These are phyloP conservation scores for Saturnispora serradocipensis DNA, from an alignment of 805 yeast genomes.

Conservation along the genomic window DNA sequence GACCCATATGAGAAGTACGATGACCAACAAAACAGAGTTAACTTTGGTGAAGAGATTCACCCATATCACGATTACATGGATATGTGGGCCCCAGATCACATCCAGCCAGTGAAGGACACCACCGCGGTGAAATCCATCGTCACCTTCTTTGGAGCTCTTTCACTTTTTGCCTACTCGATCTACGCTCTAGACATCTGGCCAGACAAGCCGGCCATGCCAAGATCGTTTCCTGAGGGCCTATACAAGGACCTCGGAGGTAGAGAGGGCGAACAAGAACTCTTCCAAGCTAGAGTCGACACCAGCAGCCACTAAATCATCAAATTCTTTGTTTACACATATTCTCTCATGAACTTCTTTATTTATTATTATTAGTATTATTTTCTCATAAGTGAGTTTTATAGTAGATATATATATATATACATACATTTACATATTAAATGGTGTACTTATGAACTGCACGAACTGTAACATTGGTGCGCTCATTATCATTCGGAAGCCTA, in stretches of 20 bases:
- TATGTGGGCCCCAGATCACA: constrained; percentile 81
- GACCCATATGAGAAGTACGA: constrained; percentile 69
- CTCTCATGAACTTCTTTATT: background rate
- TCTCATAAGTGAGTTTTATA: background rate
- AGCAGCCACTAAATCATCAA: background rate
- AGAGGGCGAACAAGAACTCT: constrained; percentile 34
- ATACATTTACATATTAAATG: too few species aligned
- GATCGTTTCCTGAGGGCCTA: constrained; percentile 72
- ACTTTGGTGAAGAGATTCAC: constrained; percentile 62
- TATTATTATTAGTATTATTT: background rate
- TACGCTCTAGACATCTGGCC: constrained; percentile 48
- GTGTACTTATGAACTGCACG: too few species aligned
- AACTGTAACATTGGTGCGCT: too few species aligned
- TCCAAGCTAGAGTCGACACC: constrained; percentile 34
- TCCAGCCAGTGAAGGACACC: constrained; percentile 47
- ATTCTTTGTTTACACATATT: background rate
- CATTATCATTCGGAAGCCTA: too few species aligned
- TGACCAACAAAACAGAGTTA: constrained; percentile 74
- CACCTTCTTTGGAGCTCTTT: constrained; percentile 45
- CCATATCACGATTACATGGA: constrained; percentile 66
- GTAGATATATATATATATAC: background rate
- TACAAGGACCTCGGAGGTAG: constrained; percentile 66
- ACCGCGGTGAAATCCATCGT: constrained; percentile 52
- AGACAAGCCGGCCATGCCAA: constrained; percentile 65
- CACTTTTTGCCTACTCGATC: constrained; percentile 33